Percentiles rank a stretch among this genome's conserved stretches.
These are phyloP conservation scores for Neotropicomus parvogracilis DNA, from an alignment of 1,284 basidiomycete species.

Conservation along the genomic window DNA sequence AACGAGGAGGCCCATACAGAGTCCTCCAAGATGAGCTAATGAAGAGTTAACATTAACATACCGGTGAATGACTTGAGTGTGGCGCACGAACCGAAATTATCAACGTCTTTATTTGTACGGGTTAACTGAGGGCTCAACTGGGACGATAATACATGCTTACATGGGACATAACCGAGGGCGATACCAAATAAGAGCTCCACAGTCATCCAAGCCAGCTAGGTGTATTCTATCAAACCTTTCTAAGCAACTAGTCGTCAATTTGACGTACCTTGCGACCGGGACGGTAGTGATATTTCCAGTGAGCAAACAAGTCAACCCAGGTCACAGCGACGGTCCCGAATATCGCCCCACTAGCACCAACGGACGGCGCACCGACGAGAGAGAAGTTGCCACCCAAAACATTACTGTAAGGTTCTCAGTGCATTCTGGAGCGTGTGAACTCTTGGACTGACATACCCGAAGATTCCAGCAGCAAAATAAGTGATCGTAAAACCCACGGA, in stretches of 20 bases:
- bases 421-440: neutral
- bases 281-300: constrained; percentile 85
- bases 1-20: constrained; percentile 80
- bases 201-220: constrained; percentile 72
- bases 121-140: constrained; percentile 13
- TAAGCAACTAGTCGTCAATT: neutral
- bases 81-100: constrained; percentile 65
- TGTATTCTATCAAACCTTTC: constrained; percentile 1
- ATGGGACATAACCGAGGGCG: constrained; percentile 82
- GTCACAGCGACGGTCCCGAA: constrained; percentile 88
- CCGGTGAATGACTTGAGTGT: neutral
- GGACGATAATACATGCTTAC: constrained; percentile 37
- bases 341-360: constrained; percentile 91
- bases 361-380: constrained; percentile 84
- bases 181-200: constrained; percentile 84
- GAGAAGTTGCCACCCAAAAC: constrained; percentile 90
- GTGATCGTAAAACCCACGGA: constrained; percentile 76
- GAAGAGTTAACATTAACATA: constrained; percentile 7
- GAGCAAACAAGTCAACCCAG: constrained; percentile 87
- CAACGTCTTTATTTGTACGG: constrained; percentile 47
- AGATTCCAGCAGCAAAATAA: constrained; percentile 88
- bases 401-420: constrained; percentile 46
- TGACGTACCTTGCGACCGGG: constrained; percentile 67
- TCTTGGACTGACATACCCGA: constrained; percentile 53
- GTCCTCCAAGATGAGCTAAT: constrained; percentile 72